Percentiles rank a stretch among this genome's conserved stretches.
Evolutionary conservation across 805 yeast species (phyloP).

Genomic region (Candida nonsorbophila): DNA sequence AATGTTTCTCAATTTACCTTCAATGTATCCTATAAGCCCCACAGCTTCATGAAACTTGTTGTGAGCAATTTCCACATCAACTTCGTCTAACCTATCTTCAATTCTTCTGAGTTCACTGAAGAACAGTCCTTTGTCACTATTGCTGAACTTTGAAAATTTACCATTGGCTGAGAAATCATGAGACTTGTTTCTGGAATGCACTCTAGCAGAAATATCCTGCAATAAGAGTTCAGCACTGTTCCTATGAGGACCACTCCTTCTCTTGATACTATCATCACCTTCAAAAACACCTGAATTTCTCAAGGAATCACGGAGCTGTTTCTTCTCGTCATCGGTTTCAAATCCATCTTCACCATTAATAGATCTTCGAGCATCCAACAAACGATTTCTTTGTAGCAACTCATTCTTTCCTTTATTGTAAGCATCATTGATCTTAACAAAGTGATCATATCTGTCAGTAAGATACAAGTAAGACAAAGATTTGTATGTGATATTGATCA

Average conservation of each 20-base stretch:
- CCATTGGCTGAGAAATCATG: slow-evolving; percentile 30
- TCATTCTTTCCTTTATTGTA: slow-evolving; percentile 61
- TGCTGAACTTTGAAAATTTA: slow-evolving; percentile 8
- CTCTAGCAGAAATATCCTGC: slow-evolving; percentile 56
- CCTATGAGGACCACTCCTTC: slow-evolving; percentile 20
- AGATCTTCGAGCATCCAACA: slow-evolving; percentile 13
- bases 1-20: slow-evolving; percentile 21
- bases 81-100: slow-evolving; percentile 62
- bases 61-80: slow-evolving; percentile 64
- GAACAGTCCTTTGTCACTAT: slow-evolving; percentile 21
- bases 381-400: slow-evolving; percentile 24
- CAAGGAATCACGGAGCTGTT: slow-evolving; percentile 36
- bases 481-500: slow-evolving; percentile 44
- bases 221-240: slow-evolving; percentile 38
- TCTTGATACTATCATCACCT: slow-evolving; percentile 13
- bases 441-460: slow-evolving; percentile 57
- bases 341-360: slow-evolving; percentile 7
- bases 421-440: slow-evolving; percentile 46
- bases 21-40: slow-evolving; percentile 34
- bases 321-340: slow-evolving; percentile 28
- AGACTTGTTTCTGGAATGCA: slow-evolving; percentile 56
- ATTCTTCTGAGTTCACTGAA: slow-evolving; percentile 45
- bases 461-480: slow-evolving; percentile 51
- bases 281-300: slow-evolving; percentile 46
- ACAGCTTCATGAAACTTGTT: slow-evolving; percentile 46